Conservation (phyloP, 805 yeast species). For the Saccharomycopsis sp. region DNA sequence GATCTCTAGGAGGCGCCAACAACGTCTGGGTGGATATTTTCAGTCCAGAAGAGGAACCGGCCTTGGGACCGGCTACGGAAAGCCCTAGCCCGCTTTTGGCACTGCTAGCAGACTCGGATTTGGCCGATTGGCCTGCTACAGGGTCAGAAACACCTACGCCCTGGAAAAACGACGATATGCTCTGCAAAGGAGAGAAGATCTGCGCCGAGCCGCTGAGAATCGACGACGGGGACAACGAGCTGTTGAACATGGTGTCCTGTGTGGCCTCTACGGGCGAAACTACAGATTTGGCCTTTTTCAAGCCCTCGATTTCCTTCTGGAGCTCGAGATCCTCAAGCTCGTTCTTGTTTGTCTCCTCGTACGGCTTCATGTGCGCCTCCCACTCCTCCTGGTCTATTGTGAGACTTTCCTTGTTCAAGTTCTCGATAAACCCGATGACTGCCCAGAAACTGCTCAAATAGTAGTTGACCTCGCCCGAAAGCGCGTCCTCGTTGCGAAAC, state of each 20-base stretch:
- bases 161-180: slow-evolving; percentile 18
- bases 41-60: too few relatives aligned
- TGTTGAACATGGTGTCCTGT: neutral
- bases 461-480: slow-evolving; percentile 85
- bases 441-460: slow-evolving; percentile 87
- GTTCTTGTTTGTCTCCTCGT: slow-evolving; percentile 27
- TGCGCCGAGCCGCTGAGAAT: slow-evolving; percentile 2
- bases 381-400: slow-evolving; percentile 58
- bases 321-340: slow-evolving; percentile 9
- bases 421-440: slow-evolving; percentile 73
- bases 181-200: slow-evolving; percentile 18
- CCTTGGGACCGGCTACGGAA: too few relatives aligned
- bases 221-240: neutral
- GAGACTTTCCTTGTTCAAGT: slow-evolving; percentile 48
- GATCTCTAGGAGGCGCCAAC: slow-evolving; percentile 12
- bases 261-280: slow-evolving; percentile 7
- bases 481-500: slow-evolving; percentile 67
- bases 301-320: slow-evolving; percentile 34
- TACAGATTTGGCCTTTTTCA: slow-evolving; percentile 22
- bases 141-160: neutral
- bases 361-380: slow-evolving; percentile 39
- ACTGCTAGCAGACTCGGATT: neutral
- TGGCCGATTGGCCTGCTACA: neutral
- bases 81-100: neutral
- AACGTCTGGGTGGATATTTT: slow-evolving; percentile 7